phyloP scores from a whole-genome alignment of 1,139 yeast genomes.

The Kazachstania sp. region DNA sequence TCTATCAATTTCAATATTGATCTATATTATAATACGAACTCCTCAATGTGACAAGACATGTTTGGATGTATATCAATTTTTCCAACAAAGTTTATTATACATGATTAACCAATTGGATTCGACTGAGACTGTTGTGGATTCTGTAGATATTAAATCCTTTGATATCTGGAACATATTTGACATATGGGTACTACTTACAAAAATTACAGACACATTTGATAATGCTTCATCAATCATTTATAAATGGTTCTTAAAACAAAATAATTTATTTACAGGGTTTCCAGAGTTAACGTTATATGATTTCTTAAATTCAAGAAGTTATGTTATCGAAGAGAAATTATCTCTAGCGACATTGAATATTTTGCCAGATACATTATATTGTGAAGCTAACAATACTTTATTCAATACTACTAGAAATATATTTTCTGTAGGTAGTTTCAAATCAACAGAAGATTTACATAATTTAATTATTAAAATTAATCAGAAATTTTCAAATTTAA shows the following conservation, averaged over 20 bases:
- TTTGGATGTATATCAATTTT: slow-evolving; percentile 1
- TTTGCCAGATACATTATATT: slow-evolving; percentile 7
- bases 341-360: slow-evolving; percentile 2
- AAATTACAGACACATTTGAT: slow-evolving; percentile 2
- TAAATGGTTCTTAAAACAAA: slow-evolving; percentile 7
- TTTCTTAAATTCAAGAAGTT: slow-evolving; percentile 6
- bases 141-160: slow-evolving; percentile 1
- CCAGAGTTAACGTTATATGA: slow-evolving; percentile 4
- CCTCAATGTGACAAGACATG: not conserved
- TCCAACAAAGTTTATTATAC: slow-evolving; percentile 5
- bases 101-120: slow-evolving; percentile 1
- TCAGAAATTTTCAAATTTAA: slow-evolving; percentile 6
- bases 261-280: not conserved
- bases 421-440: slow-evolving; percentile 7
- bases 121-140: not conserved
- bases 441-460: slow-evolving; percentile 11
- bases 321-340: slow-evolving; percentile 4
- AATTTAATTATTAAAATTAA: slow-evolving; percentile 10
- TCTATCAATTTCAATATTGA: slow-evolving; percentile 2
- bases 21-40: not conserved
- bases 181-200: slow-evolving; percentile 6
- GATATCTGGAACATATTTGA: slow-evolving; percentile 9
- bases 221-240: slow-evolving; percentile 5
- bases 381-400: slow-evolving; percentile 8
- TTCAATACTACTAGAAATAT: slow-evolving; percentile 3